Evolutionary conservation across 805 yeast species (phyloP), one percentile per base, ranked within the genome.

Genomic region (Wickerhamomyces hampshirensis): DNA sequence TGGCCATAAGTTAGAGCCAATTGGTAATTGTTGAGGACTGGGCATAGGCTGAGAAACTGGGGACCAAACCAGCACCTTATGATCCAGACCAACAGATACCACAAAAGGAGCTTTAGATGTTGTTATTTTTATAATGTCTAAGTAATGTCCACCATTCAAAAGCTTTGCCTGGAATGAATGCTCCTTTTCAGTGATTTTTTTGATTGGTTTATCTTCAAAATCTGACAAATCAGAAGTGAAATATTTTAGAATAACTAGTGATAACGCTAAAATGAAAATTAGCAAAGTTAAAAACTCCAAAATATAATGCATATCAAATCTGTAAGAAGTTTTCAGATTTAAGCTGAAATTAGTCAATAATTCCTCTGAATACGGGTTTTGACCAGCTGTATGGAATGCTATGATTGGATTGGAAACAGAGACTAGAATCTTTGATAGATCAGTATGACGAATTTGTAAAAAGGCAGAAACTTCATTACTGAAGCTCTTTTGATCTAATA

Each of bases 31-130:
- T 1, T 70, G 63, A 6, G 77, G 78, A 17, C 50, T 42, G 34
- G 69, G 80, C 33, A 60, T 55, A 28, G 68, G 84, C 15, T 53
- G 57, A 1, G 66, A 58, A 37, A 78, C 53, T 4, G 88, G 88
- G 0, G 84, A 80, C 94, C 94, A 85, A 9, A 84, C 74, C 23
- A 76, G 56, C 4, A 85, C 68, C 40, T 69, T 73, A 47, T 82
- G 88, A 48, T 85, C 94, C 51, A 86, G 62, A 4, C 89, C 91
- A 18, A 82, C 71, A 1, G 84, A 70, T 0, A 84, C 77, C 17
- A 84, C 67, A 48, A 83, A 80, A 3, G 86, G 77, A 11, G 73
- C 62, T 15, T 68, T 56, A 11, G 84, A 78, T 0, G 86, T 71
- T n/a, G 68, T 60, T 9, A 83, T 62, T 38, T 69, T 70, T 23